Percentiles rank a stretch among this genome's conserved stretches.
phyloP scores from a whole-genome alignment of 257 asterid species.

The Rhazya stricta region DNA sequence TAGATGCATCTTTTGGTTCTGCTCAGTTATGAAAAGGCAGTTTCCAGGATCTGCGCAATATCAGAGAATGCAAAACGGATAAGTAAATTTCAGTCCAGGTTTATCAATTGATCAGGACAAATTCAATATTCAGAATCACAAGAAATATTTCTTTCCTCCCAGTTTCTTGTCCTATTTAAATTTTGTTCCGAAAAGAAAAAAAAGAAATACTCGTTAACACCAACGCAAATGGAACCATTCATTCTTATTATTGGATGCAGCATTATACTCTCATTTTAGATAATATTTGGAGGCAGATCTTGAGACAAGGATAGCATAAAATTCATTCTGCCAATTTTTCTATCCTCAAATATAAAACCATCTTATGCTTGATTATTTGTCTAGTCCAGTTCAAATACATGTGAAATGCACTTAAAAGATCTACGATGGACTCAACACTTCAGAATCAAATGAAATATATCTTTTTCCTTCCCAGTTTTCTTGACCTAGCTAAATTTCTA shows the following conservation, averaged over 20 bases:
- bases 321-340: not conserved
- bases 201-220: not conserved
- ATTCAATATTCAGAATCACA: not conserved
- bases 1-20: not conserved
- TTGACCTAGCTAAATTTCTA: not conserved
- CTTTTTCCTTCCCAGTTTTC: not conserved
- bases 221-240: not conserved
- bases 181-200: not conserved
- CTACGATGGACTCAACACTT: not conserved
- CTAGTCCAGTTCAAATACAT: not conserved
- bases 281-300: not conserved
- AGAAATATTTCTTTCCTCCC: not conserved
- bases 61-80: not conserved
- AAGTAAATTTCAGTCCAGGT: not conserved
- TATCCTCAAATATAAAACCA: not conserved
- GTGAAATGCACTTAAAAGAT: not conserved
- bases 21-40: not conserved
- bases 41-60: not conserved
- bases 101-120: not conserved
- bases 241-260: not conserved
- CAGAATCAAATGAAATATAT: not conserved
- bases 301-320: not conserved
- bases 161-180: not conserved
- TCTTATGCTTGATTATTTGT: not conserved
- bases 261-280: not conserved